Base-by-base conservation (phyloP, 148 eudicot species). In the Vaccinium myrtillus region DNA sequence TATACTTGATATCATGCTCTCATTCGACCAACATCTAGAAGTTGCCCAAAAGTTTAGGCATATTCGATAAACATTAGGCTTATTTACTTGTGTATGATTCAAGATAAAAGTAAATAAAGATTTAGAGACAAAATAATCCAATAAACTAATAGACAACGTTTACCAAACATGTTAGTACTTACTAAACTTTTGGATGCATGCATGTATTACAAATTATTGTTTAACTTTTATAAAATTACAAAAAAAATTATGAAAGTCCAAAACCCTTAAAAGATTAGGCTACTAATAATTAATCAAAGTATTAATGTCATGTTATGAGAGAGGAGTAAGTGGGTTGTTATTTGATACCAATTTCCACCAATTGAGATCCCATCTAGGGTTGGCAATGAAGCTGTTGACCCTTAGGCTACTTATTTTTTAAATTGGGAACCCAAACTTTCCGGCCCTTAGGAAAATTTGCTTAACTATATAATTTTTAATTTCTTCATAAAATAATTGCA, bases 401-500 rank as follows among this genome's bases (percentile, higher is more conserved):
- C 36, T 36, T 36, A 36, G 15, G 18, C 74, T 69, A 27, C 11
- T 27, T 27, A 88, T 85, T 75, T 70, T 82, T 53, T 16, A 10
- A 32, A 54, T 71, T 50, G 10, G 19, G 21, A 21, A 70, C 15
- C 84, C 50, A 32, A 32, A 82, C 67, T 36, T 36, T 36, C 39
- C 54, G 27, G 9, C 6, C 67, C 67, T 82, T 74, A 49, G 2
- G 59, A 81, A 53, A 53, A 30, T 81, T n/a, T 67, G 43, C n/a
- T n/a, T 46, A 48, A 59, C 6, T 1, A 16, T 59, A 21, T 25
- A 4, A 21, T 12, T 14, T 71, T 71, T 25, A 32, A 71, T 43
- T 18, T 27, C 36, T 4, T 46, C 12, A 12, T 36, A 18, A 77
- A 77, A 19, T 21, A 43, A 43, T 43, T 27, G 27, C 13, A 23